A percentile compares a stretch with the other conserved stretches of the same genome.
Conservation (phyloP, 1,139 yeast genomes). For the Yamadazyma sp. region DNA sequence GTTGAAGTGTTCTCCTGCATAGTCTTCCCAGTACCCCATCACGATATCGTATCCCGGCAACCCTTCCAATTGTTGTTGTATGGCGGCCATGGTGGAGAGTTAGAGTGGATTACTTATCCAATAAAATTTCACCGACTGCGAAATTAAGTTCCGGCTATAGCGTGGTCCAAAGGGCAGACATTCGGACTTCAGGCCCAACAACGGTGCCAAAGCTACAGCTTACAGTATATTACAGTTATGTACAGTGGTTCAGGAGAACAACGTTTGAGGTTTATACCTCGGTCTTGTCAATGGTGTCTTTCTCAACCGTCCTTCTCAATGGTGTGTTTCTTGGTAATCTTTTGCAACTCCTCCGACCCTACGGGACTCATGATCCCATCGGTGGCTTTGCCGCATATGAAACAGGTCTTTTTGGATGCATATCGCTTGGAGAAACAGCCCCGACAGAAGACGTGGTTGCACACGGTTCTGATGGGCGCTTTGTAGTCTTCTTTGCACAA, state of each 20-base stretch:
- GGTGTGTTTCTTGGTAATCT: too few species aligned
- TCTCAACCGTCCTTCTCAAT: too few species aligned
- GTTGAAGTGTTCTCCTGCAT: conserved; percentile 63
- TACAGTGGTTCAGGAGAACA: too few species aligned
- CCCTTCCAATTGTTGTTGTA: conserved; percentile 43
- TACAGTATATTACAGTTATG: too few species aligned
- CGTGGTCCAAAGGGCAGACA: too few species aligned
- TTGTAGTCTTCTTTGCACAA: conserved; percentile 60
- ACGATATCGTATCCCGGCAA: conserved; percentile 59
- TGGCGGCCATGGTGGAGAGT: conserved; percentile 11
- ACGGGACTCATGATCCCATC: conserved; percentile 45
- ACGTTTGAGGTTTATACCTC: too few species aligned
- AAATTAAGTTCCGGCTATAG: too few species aligned
- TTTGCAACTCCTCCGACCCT: conserved; percentile 8
- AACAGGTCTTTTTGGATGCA: conserved; percentile 50
- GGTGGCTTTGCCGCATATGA: conserved; percentile 59
- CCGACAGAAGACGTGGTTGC: conserved; percentile 70
- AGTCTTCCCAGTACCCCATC: conserved; percentile 60
- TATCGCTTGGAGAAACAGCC: conserved; percentile 56
- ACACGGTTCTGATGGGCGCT: conserved; percentile 59
- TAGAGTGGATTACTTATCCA: too few species aligned
- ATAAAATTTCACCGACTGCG: background rate
- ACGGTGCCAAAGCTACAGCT: too few species aligned
- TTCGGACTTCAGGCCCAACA: too few species aligned
- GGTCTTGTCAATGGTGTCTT: too few species aligned